A percentile compares a stretch with the other conserved stretches of the same genome.
Evolutionary conservation across 176 grass and related monocot species (phyloP).

Genomic region (Dactylis glomerata): DNA sequence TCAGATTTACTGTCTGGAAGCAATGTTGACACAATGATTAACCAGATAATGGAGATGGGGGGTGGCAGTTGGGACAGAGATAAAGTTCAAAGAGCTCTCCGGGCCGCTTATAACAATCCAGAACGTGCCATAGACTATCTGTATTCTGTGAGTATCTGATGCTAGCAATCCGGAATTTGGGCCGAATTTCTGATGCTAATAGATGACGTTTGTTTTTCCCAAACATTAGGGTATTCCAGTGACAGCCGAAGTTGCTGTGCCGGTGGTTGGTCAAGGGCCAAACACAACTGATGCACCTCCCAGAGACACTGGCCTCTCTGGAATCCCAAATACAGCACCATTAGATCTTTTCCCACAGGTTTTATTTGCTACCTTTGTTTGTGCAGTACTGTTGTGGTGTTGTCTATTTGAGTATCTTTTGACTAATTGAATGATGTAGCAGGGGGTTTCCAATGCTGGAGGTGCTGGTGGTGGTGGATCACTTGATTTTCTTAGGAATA

Average conservation of each 20-base stretch:
- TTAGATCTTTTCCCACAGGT: slow-evolving; percentile 97
- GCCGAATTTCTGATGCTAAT: slow-evolving; percentile 21
- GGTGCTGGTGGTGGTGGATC: slow-evolving; percentile 65
- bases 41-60: slow-evolving; percentile 95
- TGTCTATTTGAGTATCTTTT: slow-evolving; percentile 23
- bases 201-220: slow-evolving; percentile 19
- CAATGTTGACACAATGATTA: slow-evolving; percentile 66
- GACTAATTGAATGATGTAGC: slow-evolving; percentile 27
- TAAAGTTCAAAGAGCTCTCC: slow-evolving; percentile 69
- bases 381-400: slow-evolving; percentile 2
- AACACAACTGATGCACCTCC: slow-evolving; percentile 36
- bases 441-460: slow-evolving; percentile 57
- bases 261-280: slow-evolving; percentile 42
- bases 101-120: slow-evolving; percentile 94
- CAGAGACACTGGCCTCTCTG: slow-evolving; percentile 44
- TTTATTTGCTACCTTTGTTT: slow-evolving; percentile 19
- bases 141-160: slow-evolving; percentile 65
- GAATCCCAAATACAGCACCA: slow-evolving; percentile 75
- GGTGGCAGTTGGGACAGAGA: slow-evolving; percentile 94
- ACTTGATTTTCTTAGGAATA: slow-evolving; percentile 87
- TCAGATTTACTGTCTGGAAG: slow-evolving; percentile 59
- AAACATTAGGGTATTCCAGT: slow-evolving; percentile 78
- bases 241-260: slow-evolving; percentile 71
- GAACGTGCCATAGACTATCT: slow-evolving; percentile 96
- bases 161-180: not conserved